phyloP scores from a whole-genome alignment of 352 stramenopile species.

The Globisporangium yorkense region DNA sequence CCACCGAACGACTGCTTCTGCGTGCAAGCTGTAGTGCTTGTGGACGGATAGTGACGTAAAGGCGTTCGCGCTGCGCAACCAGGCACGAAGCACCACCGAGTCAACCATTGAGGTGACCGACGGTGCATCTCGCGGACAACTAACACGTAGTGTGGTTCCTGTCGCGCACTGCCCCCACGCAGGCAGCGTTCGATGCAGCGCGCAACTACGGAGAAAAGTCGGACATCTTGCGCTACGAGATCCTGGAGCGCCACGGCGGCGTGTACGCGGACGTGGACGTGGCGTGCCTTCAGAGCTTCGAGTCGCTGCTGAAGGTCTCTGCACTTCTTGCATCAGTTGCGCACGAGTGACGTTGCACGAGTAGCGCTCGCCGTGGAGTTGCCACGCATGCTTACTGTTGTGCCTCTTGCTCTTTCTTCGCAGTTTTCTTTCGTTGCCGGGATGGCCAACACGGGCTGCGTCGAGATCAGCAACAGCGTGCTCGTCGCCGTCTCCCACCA shows the following conservation, averaged over 20 bases:
- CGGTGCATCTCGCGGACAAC: too few species aligned
- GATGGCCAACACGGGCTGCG: slow-evolving; percentile 56
- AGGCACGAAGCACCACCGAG: slow-evolving; percentile 4
- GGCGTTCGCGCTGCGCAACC: slow-evolving; percentile 22
- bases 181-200: slow-evolving; percentile 37
- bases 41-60: slow-evolving; percentile 43
- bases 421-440: slow-evolving; percentile 44
- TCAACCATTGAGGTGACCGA: background rate
- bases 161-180: background rate
- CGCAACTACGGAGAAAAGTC: slow-evolving; percentile 66
- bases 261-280: slow-evolving; percentile 74
- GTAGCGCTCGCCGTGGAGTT: background rate
- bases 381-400: background rate
- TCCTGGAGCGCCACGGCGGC: slow-evolving; percentile 43
- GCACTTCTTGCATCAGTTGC: background rate
- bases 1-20: background rate
- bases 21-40: slow-evolving; percentile 22
- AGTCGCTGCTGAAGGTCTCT: slow-evolving; percentile 25
- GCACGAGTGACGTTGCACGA: background rate
- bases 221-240: slow-evolving; percentile 72
- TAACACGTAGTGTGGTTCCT: too few species aligned
- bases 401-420: slow-evolving; percentile 4
- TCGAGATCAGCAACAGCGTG: slow-evolving; percentile 78
- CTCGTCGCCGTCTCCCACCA: slow-evolving; percentile 26
- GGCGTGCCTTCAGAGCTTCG: slow-evolving; percentile 46